Evolutionary conservation across 352 stramenopile genomes (phyloP).

Genomic region (Pythium utonaiense): DNA sequence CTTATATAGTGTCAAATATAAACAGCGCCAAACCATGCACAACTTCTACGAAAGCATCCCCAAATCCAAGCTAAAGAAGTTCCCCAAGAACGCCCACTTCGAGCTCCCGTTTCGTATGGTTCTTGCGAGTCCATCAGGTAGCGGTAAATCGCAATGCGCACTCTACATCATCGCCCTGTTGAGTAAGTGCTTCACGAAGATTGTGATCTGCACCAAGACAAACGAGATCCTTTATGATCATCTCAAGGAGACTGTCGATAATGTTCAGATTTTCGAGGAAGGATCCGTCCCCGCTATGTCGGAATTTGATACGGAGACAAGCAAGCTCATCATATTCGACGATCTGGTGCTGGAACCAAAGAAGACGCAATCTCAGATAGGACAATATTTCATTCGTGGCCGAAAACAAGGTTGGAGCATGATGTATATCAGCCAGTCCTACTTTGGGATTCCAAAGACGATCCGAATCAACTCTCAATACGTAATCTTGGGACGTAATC

Average conservation of each 20-base stretch:
- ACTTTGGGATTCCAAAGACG: constrained; percentile 19
- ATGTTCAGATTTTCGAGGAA: constrained; percentile 14
- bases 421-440: constrained; percentile 16
- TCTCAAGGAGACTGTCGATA: constrained; percentile 13
- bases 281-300: constrained; percentile 4
- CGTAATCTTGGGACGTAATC: constrained; percentile 11
- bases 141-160: constrained; percentile 5
- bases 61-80: constrained; percentile 18
- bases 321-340: constrained; percentile 16
- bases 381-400: constrained; percentile 16
- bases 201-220: constrained; percentile 15
- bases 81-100: constrained; percentile 14
- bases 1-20: neutral
- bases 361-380: constrained; percentile 13
- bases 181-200: constrained; percentile 16
- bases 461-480: constrained; percentile 17
- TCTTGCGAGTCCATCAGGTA: constrained; percentile 10
- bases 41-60: constrained; percentile 21
- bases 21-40: constrained; percentile 13
- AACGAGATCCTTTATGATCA: constrained; percentile 17
- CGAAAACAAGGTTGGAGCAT: constrained; percentile 9
- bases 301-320: constrained; percentile 12
- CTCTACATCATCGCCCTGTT: constrained; percentile 18
- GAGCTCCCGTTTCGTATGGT: constrained; percentile 17
- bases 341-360: constrained; percentile 14